phyloP scores from a whole-genome alignment of 2,329 filamentous ascomycete genomes.

The Sporothrix sp. region DNA sequence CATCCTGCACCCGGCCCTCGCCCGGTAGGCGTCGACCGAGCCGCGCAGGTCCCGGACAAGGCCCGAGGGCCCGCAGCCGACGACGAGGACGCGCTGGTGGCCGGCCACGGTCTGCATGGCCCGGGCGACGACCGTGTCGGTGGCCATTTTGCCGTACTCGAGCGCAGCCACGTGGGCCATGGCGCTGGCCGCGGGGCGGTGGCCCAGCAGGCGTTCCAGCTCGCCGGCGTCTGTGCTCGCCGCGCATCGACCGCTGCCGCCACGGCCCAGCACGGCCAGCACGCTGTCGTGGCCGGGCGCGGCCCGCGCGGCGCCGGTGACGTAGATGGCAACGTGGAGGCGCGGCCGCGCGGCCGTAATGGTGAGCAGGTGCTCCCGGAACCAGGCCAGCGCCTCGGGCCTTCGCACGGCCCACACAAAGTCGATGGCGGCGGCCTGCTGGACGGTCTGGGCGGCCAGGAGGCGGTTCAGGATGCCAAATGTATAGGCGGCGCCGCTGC shows the following conservation, averaged over 20 bases:
- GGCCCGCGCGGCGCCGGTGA: neutral
- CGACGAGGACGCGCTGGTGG: constrained; percentile 5
- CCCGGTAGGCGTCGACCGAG: constrained; percentile 3
- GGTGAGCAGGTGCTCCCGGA: constrained; percentile 1
- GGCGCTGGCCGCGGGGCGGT: too few species aligned
- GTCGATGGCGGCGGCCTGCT: constrained; percentile 12
- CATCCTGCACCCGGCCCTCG: constrained; percentile 1
- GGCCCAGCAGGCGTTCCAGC: neutral
- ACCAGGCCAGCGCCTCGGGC: constrained; percentile 9
- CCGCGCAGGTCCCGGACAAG: neutral
- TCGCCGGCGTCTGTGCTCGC: neutral
- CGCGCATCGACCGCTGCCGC: too few species aligned
- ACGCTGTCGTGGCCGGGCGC: neutral
- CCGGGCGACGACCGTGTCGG: neutral
- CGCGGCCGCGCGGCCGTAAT: neutral
- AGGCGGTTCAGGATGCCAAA: constrained; percentile 14
- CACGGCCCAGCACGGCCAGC: neutral
- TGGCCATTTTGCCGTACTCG: neutral
- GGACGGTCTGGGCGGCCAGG: neutral
- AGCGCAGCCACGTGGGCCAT: neutral
- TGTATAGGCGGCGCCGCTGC: constrained; percentile 15
- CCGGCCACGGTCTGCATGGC: constrained; percentile 2
- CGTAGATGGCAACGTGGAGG: constrained; percentile 8
- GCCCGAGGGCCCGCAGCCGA: constrained; percentile 7
- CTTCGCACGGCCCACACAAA: constrained; percentile 16